Conservation (phyloP, 108 stramenopile species). For the Skeletonema tropicum region DNA sequence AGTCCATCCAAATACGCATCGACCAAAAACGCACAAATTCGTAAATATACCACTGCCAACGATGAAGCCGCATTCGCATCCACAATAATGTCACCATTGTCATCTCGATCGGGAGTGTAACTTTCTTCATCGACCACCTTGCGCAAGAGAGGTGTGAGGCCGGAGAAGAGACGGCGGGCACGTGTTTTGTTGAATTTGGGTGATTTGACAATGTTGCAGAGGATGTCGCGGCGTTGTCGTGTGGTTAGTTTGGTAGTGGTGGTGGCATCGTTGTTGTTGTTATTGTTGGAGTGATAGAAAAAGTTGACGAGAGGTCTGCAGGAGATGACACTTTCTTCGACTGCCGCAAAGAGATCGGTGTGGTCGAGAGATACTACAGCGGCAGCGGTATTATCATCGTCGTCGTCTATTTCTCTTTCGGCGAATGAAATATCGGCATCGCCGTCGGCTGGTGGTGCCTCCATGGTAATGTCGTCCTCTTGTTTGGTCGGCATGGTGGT, state of each 20-base stretch:
- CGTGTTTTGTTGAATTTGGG: slow-evolving; percentile 26
- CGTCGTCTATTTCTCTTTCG: neutral
- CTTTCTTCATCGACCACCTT: slow-evolving; percentile 26
- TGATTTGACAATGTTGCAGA: slow-evolving; percentile 19
- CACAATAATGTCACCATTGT: slow-evolving; percentile 5
- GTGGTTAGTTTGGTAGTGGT: slow-evolving; percentile 5
- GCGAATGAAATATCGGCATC: neutral
- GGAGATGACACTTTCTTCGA: slow-evolving; percentile 10
- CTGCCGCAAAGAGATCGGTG: slow-evolving; percentile 6
- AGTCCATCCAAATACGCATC: slow-evolving; percentile 55
- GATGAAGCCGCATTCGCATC: slow-evolving; percentile 35
- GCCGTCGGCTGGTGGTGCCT: neutral
- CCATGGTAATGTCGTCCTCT: neutral
- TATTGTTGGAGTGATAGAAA: slow-evolving; percentile 4
- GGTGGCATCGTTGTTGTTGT: neutral
- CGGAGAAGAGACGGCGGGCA: slow-evolving; percentile 31
- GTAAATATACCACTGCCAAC: slow-evolving; percentile 53
- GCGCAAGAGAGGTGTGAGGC: slow-evolving; percentile 9
- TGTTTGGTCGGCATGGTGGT: neutral
- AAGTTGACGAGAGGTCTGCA: slow-evolving; percentile 13
- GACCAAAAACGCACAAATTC: slow-evolving; percentile 46
- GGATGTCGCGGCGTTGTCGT: slow-evolving; percentile 6
- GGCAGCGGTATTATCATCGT: neutral
- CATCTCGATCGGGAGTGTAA: slow-evolving; percentile 15
- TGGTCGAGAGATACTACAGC: neutral